A percentile compares a stretch with the other conserved stretches of the same genome.
phyloP scores from a whole-genome alignment of 2,329 filamentous ascomycete genomes.

The Waltergamsia citrina region DNA sequence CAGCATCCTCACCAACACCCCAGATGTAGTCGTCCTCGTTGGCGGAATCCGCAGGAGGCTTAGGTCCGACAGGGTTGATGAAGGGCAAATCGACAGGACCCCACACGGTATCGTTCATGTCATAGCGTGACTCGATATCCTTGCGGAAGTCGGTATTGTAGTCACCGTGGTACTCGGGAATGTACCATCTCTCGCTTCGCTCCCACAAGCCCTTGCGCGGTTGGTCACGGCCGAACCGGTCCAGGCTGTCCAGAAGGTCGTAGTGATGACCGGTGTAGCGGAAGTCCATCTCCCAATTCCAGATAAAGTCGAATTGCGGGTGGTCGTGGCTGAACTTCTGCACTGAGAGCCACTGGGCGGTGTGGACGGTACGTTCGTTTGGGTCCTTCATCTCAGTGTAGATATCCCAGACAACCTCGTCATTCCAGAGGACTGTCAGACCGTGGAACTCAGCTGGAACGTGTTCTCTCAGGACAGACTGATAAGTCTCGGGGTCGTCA shows the following conservation, averaged over 20 bases:
- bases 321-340: constrained; percentile 69
- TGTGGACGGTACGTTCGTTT: constrained; percentile 42
- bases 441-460: constrained; percentile 62
- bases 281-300: constrained; percentile 84
- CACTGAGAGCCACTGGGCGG: constrained; percentile 60
- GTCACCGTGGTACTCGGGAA: constrained; percentile 56
- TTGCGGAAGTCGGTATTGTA: constrained; percentile 60
- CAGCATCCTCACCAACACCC: constrained; percentile 69
- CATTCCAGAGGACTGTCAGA: constrained; percentile 68
- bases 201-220: constrained; percentile 68
- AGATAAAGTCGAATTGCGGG: constrained; percentile 71
- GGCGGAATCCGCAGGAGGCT: constrained; percentile 48
- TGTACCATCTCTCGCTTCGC: constrained; percentile 63
- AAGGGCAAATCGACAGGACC: constrained; percentile 51
- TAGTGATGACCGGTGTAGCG: constrained; percentile 75
- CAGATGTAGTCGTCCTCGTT: constrained; percentile 61
- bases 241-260: constrained; percentile 61
- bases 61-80: constrained; percentile 51
- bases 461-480: constrained; percentile 47
- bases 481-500: constrained; percentile 48
- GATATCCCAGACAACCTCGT: constrained; percentile 62
- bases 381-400: constrained; percentile 67
- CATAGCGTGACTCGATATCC: constrained; percentile 45
- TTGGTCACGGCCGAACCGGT: constrained; percentile 54
- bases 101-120: constrained; percentile 54